phyloP scores from a whole-genome alignment of 345 rosid species.

The Populus ilicifolia region DNA sequence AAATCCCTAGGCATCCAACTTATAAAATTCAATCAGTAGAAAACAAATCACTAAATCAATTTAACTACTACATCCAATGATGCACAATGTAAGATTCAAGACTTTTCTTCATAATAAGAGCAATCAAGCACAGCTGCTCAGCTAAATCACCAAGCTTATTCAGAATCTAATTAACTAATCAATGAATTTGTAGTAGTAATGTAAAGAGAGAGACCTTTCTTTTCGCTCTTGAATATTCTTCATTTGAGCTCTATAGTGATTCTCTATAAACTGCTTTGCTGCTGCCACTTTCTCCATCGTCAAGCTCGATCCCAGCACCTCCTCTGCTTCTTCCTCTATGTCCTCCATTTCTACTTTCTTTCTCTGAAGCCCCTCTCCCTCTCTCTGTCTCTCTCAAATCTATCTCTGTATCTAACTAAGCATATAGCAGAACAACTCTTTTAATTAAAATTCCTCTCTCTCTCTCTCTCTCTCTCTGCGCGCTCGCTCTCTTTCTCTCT shows the following conservation, averaged over 20 bases:
- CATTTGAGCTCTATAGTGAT: conserved; percentile 88
- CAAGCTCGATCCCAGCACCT: conserved; percentile 78
- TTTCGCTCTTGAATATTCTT: conserved; percentile 87
- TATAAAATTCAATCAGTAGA: background rate
- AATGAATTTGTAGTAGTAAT: background rate
- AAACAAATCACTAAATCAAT: conserved; percentile 1
- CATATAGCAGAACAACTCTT: background rate
- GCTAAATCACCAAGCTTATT: background rate
- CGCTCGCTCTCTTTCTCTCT: conserved; percentile 5
- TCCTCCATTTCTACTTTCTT: conserved; percentile 42
- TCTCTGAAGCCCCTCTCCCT: conserved; percentile 20
- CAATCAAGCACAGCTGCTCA: background rate
- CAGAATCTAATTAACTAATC: background rate
- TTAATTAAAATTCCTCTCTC: background rate
- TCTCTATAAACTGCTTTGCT: conserved; percentile 94
- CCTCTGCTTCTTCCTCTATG: conserved; percentile 48
- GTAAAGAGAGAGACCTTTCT: conserved; percentile 52
- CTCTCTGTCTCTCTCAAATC: conserved; percentile 14
- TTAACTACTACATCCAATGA: background rate
- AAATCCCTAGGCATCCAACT: background rate
- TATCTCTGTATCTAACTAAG: conserved; percentile 3
- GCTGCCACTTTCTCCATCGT: conserved; percentile 99
- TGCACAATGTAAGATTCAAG: conserved; percentile 1
- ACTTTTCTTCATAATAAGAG: background rate
- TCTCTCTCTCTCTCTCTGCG: no score